Base-by-base conservation (phyloP, 768 basidiomycete genomes). In the Macrolepiota dolichaula region DNA sequence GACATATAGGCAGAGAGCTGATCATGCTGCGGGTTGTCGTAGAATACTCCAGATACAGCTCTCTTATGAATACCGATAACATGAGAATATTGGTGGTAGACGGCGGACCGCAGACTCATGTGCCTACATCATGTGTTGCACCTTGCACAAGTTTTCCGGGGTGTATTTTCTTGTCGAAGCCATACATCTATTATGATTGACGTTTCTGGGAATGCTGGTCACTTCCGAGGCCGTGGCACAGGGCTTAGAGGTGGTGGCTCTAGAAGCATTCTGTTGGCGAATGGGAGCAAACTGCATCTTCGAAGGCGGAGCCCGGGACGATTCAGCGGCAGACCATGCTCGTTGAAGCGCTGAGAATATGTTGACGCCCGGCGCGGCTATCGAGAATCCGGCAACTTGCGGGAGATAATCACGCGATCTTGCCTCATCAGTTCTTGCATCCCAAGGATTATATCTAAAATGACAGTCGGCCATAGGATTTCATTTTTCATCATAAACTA, bases 61-160 rank as follows among this genome's bases (percentile, higher is more conserved):
- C 17, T 22, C 29, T 32, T 32, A 32, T 32, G 29, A 32, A 32
- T 32, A 32, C 29, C 7, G 29, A 32, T 32, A 7, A 3, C 9
- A 29, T 35, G 55, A 57, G 55, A 47, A 47, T 44, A 11, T 24
- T 32, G n/a, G 1, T 19, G 37, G 17, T 6, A 46, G 15, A 22
- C 2, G 24, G 12, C 59, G 59, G 59, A 42, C 59, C 59, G 59
- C n/a, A 27, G n/a, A 29, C 24, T 53, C 59, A 55, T 49, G 59
- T 61, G 53, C 24, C 15, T 46, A 25, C 42, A 60, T 60, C 59
- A 60, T 52, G 59, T 60, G 59, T 6, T 17, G 38, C 19, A 22
- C 6, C 24, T 29, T 44, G 13, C 29, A 42, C 22, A 25, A 25
- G 24, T 29, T 40, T 19, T 15, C 36, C 3, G 24, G 24, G 52